Conservation (phyloP, 169 alveolate species). For the Eimeria acervulina region DNA sequence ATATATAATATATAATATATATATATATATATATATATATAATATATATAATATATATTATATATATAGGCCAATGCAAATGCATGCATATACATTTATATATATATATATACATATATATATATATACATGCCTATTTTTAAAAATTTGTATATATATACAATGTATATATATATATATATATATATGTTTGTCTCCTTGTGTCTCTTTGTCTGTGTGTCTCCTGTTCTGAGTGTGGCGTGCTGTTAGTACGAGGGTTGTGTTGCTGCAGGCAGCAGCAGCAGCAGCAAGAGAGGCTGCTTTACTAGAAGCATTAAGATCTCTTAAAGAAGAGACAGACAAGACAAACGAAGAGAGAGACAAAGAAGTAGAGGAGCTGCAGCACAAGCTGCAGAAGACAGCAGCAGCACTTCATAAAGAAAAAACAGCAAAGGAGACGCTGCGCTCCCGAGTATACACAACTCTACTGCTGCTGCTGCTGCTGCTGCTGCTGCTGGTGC, state of each 20-base stretch:
- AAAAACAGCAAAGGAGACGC: not conserved
- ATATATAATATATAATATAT: too few species aligned
- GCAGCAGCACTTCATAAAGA: not conserved
- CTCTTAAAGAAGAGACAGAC: not conserved
- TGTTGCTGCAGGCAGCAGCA: constrained; percentile 24
- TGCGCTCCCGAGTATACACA: not conserved
- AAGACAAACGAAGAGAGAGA: not conserved
- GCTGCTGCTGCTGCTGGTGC: too few species aligned
- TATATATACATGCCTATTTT: too few species aligned
- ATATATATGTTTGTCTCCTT: not conserved
- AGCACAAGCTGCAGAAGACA: not conserved
- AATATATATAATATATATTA: too few species aligned
- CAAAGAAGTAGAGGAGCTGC: not conserved
- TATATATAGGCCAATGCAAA: too few species aligned
- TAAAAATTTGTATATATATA: too few species aligned
- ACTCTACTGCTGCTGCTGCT: too few species aligned
- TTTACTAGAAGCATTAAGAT: not conserved
- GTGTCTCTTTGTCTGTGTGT: not conserved
- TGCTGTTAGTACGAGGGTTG: too few species aligned
- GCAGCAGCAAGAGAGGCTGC: not conserved
- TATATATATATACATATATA: too few species aligned
- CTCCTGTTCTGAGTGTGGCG: not conserved
- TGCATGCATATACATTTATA: too few species aligned
- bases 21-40: too few species aligned
- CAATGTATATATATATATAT: too few species aligned